Percentiles rank a stretch among this genome's conserved stretches.
Conservation (phyloP, 345 rosid species). For the Erysimum cheiranthoides region DNA sequence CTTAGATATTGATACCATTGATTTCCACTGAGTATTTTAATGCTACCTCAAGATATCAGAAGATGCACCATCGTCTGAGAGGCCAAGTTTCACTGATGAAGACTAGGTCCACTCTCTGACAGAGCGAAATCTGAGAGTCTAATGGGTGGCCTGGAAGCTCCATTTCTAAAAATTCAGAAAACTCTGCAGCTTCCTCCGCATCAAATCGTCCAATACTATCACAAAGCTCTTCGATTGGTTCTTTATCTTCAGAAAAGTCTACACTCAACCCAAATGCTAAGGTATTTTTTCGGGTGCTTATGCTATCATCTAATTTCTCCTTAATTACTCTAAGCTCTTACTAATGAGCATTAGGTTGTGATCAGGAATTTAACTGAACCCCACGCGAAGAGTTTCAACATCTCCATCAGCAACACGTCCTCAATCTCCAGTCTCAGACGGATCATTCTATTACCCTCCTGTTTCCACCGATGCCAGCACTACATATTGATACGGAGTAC, state of each 20-base stretch:
- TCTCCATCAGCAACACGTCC: conserved; percentile 75
- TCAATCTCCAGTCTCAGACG: conserved; percentile 67
- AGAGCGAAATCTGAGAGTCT: conserved; percentile 51
- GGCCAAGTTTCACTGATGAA: conserved; percentile 42
- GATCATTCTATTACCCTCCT: conserved; percentile 70
- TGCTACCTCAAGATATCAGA: conserved; percentile 47
- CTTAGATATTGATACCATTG: background rate
- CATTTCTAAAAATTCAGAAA: conserved; percentile 63
- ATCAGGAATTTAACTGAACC: conserved; percentile 95
- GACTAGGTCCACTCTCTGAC: conserved; percentile 39
- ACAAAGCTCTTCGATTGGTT: conserved; percentile 85
- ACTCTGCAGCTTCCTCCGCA: conserved; percentile 46
- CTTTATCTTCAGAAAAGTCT: conserved; percentile 74
- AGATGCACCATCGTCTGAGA: conserved; percentile 46
- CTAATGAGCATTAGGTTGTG: conserved; percentile 4
- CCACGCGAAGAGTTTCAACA: conserved; percentile 92
- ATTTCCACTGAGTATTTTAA: conserved; percentile 13
- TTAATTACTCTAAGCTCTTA: background rate
- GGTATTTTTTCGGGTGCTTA: conserved; percentile 49
- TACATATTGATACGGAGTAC: conserved; percentile 79
- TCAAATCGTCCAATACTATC: conserved; percentile 64
- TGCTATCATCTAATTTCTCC: background rate
- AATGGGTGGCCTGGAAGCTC: conserved; percentile 52
- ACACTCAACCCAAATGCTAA: conserved; percentile 86
- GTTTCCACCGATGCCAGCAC: conserved; percentile 62